phyloP scores from a whole-genome alignment of 1,139 yeast species.

The Scheffersomyces lignicola region DNA sequence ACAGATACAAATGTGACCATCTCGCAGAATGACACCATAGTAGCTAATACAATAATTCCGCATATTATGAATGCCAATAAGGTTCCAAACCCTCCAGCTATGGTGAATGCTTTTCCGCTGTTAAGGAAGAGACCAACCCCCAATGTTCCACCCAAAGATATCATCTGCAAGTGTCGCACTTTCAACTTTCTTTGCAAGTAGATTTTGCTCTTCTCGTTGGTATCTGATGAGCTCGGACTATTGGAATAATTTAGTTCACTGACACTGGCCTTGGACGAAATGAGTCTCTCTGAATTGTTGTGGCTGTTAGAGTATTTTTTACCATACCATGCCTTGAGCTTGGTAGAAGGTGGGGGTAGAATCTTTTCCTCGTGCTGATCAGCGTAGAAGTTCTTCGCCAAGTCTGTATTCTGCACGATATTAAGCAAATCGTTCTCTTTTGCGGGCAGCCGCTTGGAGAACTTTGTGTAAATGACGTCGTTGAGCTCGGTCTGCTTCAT shows the following conservation, averaged over 20 bases:
- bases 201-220: constrained; percentile 10
- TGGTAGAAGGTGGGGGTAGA: constrained; percentile 6
- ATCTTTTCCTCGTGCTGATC: constrained; percentile 18
- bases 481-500: constrained; percentile 38
- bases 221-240: constrained; percentile 13
- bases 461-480: constrained; percentile 27
- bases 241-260: constrained; percentile 12
- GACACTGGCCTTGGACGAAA: constrained; percentile 9
- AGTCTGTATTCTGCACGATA: constrained; percentile 29
- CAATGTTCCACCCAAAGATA: constrained; percentile 78
- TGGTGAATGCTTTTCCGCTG: constrained; percentile 75
- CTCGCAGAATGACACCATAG: constrained; percentile 79
- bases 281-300: background rate
- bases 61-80: constrained; percentile 67
- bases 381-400: constrained; percentile 30
- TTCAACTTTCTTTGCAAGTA: constrained; percentile 55
- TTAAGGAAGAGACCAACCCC: constrained; percentile 81
- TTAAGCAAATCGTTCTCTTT: constrained; percentile 19
- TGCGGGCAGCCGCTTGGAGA: constrained; percentile 11
- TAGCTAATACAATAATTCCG: constrained; percentile 65
- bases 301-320: constrained; percentile 4
- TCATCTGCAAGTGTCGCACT: constrained; percentile 75
- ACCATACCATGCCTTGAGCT: constrained; percentile 11
- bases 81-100: constrained; percentile 84
- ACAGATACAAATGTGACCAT: constrained; percentile 83